Base-by-base conservation (phyloP, 495 filamentous ascomycete species). In the Rhizodiscina lignyota region DNA sequence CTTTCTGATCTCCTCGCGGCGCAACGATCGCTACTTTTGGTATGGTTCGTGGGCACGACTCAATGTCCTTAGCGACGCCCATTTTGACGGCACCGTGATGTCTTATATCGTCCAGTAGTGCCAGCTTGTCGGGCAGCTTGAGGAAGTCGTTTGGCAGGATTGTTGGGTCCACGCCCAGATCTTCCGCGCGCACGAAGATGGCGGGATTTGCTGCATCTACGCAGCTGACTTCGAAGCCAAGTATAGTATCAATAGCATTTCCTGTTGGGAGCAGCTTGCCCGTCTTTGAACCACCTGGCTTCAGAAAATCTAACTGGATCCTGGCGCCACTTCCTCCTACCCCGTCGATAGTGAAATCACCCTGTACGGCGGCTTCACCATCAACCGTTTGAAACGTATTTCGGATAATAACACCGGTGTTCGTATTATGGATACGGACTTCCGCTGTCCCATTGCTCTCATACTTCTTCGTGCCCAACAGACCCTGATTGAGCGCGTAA, bases 181-280 rank as follows among this genome's bases (percentile, higher is more conserved):
- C 67, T 1, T 43, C 44, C 1, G 67, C 68, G 5, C 53, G 53
- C 0, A 82, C 58, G 47, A 82, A 82, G 3, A 77, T 64, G 22
- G 71, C 69, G 0, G 78, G 79, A 40, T 81, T 82, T 1, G 64
- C 68, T 2, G 68, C 73, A 38, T 85, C 79, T 19, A 82, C 62
- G 26, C 61, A 64, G 5, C 58, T 70, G 2, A 66, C 71, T n/a
- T 56, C 45, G 0, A 71, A 51, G 2, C 67, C 64, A 4, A 60
- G 51, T 22, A 83, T 56, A 0, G 22, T 45, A 41, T 85, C 72
- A 4, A 62, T 48, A 1, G 53, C 51, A 23, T 64, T 64, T 0
- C 74, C 73, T 0, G 79, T 83, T 2, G 78, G 79, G 15, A 83
- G 47, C 19, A 74, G 44, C 26, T 61, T 61, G 2, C 77, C 77